phyloP scores from a whole-genome alignment of 2,329 filamentous ascomycete species.

The Alternaria longipes region DNA sequence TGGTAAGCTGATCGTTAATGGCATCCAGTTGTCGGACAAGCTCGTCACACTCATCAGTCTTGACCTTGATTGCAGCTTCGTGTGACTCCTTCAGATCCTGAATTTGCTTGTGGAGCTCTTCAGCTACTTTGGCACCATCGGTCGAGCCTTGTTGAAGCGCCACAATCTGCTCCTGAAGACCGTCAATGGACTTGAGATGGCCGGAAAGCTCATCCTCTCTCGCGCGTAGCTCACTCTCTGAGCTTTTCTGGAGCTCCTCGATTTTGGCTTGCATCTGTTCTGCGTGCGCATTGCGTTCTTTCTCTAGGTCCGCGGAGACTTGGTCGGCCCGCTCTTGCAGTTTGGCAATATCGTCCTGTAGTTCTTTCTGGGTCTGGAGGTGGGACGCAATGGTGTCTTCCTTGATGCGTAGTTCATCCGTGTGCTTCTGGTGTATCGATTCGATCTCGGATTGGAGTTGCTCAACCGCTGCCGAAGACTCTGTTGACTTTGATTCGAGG shows the following conservation, averaged over 20 bases:
- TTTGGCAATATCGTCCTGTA: constrained; percentile 37
- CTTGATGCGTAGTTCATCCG: constrained; percentile 42
- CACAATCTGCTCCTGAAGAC: constrained; percentile 45
- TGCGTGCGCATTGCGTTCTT: constrained; percentile 39
- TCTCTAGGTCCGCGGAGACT: constrained; percentile 37
- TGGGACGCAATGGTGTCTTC: constrained; percentile 44
- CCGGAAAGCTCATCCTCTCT: constrained; percentile 43
- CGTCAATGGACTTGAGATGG: constrained; percentile 44
- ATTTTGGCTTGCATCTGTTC: constrained; percentile 39
- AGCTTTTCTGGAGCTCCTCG: constrained; percentile 39
- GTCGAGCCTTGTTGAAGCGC: constrained; percentile 47
- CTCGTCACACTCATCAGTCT: constrained; percentile 44
- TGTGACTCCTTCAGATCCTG: constrained; percentile 43
- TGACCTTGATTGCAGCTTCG: constrained; percentile 41
- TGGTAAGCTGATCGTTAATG: constrained; percentile 46
- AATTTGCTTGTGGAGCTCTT: constrained; percentile 46
- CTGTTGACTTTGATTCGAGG: constrained; percentile 40
- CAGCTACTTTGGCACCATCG: constrained; percentile 41
- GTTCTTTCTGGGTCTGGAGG: constrained; percentile 32
- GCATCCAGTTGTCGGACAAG: constrained; percentile 46
- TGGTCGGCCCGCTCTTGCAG: constrained; percentile 45
- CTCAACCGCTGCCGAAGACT: constrained; percentile 42
- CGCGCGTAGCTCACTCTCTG: constrained; percentile 30
- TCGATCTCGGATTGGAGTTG: constrained; percentile 46
- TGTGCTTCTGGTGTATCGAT: constrained; percentile 43